phyloP scores from a whole-genome alignment of 371 early-diverging fungal genomes.

The Apophysomyces ossiformis region DNA sequence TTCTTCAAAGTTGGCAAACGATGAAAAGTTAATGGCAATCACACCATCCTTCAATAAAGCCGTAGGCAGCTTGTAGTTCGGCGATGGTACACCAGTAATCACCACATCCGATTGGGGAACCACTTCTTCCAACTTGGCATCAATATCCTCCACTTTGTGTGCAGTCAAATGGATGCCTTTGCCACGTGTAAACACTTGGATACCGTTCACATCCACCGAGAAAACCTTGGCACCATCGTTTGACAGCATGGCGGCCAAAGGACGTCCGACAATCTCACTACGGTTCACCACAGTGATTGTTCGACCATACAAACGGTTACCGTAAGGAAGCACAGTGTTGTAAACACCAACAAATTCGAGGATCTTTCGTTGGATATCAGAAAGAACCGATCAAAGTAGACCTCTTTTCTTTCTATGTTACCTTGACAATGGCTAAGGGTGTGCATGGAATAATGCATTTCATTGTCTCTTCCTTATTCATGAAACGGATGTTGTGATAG shows the following conservation, averaged over 20 bases:
- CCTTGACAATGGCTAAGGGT: conserved; percentile 93
- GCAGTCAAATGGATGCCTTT: conserved; percentile 74
- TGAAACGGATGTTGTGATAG: conserved; percentile 93
- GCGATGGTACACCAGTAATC: conserved; percentile 94
- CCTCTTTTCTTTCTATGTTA: conserved; percentile 63
- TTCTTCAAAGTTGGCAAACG: conserved; percentile 88
- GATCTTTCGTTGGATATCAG: conserved; percentile 49
- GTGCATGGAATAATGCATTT: conserved; percentile 98
- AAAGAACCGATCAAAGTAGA: neutral
- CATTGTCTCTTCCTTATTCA: conserved; percentile 80
- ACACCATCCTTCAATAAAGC: conserved; percentile 91
- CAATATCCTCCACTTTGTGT: conserved; percentile 81
- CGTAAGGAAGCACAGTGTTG: conserved; percentile 87
- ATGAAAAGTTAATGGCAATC: conserved; percentile 94
- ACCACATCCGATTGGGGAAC: conserved; percentile 90
- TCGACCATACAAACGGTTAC: conserved; percentile 94
- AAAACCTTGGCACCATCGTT: conserved; percentile 98
- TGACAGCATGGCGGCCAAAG: conserved; percentile 95
- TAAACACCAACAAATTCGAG: conserved; percentile 94
- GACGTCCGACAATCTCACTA: conserved; percentile 96
- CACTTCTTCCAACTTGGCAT: conserved; percentile 75
- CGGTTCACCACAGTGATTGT: conserved; percentile 94
- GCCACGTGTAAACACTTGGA: conserved; percentile 90
- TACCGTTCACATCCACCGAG: conserved; percentile 90
- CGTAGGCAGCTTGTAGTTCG: conserved; percentile 86